These are phyloP conservation scores for Diaporthe capsici DNA, from an alignment of 2,329 filamentous ascomycete species.

Conservation along the genomic window DNA sequence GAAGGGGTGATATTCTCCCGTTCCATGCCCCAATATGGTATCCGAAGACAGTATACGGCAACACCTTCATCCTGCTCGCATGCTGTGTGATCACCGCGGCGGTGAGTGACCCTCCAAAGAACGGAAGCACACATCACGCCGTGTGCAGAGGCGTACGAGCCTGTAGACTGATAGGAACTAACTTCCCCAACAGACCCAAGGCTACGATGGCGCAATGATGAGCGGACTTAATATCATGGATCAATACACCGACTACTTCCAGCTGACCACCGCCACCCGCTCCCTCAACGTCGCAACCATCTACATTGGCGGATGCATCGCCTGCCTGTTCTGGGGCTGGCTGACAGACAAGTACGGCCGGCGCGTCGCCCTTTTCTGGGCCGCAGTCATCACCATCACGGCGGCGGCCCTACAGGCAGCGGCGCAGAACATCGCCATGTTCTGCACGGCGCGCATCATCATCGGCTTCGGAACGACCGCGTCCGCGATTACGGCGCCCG, in stretches of 20 bases:
- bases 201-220: slow-evolving; percentile 37
- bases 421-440: slow-evolving; percentile 66
- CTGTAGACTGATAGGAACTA: background rate
- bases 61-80: slow-evolving; percentile 28
- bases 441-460: slow-evolving; percentile 61
- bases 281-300: slow-evolving; percentile 68
- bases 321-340: slow-evolving; percentile 58
- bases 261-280: slow-evolving; percentile 64
- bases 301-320: slow-evolving; percentile 65
- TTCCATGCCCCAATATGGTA: slow-evolving; percentile 24
- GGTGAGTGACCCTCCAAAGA: background rate
- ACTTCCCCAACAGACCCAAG: slow-evolving; percentile 15
- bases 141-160: background rate
- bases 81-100: slow-evolving; percentile 35
- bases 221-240: slow-evolving; percentile 69
- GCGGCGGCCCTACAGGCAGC: slow-evolving; percentile 62
- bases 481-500: slow-evolving; percentile 59
- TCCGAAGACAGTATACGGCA: slow-evolving; percentile 9
- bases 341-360: slow-evolving; percentile 60
- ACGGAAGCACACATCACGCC: background rate
- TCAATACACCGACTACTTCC: slow-evolving; percentile 69
- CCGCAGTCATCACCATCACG: slow-evolving; percentile 57
- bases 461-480: slow-evolving; percentile 61
- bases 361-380: slow-evolving; percentile 58
- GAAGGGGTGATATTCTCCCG: slow-evolving; percentile 28